Conservation (phyloP, 176 grass and related monocot species). For the Carex cristatella region DNA sequence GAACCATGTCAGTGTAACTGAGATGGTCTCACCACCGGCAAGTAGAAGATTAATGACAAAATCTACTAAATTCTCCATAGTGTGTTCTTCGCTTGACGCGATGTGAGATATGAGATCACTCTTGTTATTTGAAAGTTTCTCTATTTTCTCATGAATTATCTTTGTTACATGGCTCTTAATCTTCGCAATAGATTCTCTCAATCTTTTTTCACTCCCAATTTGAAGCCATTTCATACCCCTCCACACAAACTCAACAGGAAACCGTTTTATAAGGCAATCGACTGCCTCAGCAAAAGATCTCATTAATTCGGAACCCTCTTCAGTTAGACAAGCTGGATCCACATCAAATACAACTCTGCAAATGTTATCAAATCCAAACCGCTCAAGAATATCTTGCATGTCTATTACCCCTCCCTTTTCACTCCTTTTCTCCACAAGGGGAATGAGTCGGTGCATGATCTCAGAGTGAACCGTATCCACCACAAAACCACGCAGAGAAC, state of each 20-base stretch:
- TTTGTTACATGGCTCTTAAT: conserved; percentile 13
- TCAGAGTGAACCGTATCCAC: conserved; percentile 33
- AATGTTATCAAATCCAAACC: conserved; percentile 67
- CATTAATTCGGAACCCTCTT: conserved; percentile 31
- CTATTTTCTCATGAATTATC: neutral
- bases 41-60: conserved; percentile 28
- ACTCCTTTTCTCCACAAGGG: conserved; percentile 24
- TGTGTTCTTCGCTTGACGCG: neutral
- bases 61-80: conserved; percentile 22
- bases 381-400: conserved; percentile 55
- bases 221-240: conserved; percentile 21
- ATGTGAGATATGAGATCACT: conserved; percentile 29
- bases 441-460: conserved; percentile 35
- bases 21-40: conserved; percentile 40
- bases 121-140: neutral
- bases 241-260: conserved; percentile 31
- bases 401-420: conserved; percentile 24
- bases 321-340: conserved; percentile 45
- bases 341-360: conserved; percentile 53
- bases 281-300: conserved; percentile 35
- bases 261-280: conserved; percentile 8
- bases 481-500: conserved; percentile 37
- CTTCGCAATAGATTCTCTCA: conserved; percentile 7
- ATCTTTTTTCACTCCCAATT: conserved; percentile 9
- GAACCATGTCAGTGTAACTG: conserved; percentile 38